Base-by-base conservation (phyloP, 495 filamentous ascomycete species). In the Margaritispora aquatica region DNA sequence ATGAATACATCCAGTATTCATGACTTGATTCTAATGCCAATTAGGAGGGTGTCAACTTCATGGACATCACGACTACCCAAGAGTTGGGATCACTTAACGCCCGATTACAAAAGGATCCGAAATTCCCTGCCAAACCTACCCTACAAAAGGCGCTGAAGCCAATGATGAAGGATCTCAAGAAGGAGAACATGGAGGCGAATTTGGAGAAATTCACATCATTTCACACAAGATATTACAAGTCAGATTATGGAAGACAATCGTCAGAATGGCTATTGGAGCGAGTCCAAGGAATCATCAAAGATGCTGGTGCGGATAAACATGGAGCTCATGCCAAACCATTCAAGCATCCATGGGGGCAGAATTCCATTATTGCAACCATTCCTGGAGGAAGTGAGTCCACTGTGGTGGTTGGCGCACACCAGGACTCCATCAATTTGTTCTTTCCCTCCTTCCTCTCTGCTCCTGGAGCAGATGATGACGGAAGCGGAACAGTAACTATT, bases 181-280 rank as follows among this genome's bases (percentile, higher is more conserved):
- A 92, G 73, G 74, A 75, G 38, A 83, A 90, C 68, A 92, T 98
- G 88, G 70, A 80, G 44, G 76, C 81, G 57, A 85, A 96, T 68
- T 77, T 97, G 31, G 79, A 88, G 69, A 82, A 78, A 53, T 89
- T 96, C 68, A 89, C 88, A 21, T 80, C 81, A 58, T 95, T 91
- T 77, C 77, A 92, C 71, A 98, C 90, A 8, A 85, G 92, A 55
- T 96, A 95, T 75, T 96, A 91, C 76, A 90, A 88, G 70, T 97
- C 93, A 10, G 69, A 85, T 34, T 89, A 85, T 51, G 94, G 94
- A 24, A 80, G 80, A n/a, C 78, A 96, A 68, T 96, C 93, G 0
- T 92, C 91, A 15, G 85, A 86, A 51, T 99, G 94, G 94, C 81
- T 99, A 5, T 79, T 89, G 27, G 70, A 76, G 26, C 86, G 85